These are phyloP conservation scores for Hypoxylon sp. DNA, from an alignment of 2,329 filamentous ascomycete species.

Conservation along the genomic window DNA sequence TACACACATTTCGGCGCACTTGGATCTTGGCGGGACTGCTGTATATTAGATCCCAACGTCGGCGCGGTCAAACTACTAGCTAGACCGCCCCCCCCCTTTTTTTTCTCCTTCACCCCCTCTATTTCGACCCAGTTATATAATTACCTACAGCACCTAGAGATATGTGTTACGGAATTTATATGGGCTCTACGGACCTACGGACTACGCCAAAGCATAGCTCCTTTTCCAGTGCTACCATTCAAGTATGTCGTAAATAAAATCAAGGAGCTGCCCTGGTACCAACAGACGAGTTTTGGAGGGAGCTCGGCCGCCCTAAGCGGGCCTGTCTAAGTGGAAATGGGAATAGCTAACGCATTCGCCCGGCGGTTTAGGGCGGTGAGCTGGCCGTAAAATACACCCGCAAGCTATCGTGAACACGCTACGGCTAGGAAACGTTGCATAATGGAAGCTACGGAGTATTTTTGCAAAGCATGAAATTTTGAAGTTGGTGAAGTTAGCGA, in stretches of 20 bases:
- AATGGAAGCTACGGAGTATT: constrained; percentile 6
- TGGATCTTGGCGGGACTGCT: constrained; percentile 30
- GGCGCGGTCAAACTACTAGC: constrained; percentile 16
- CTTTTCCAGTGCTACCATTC: constrained; percentile 13
- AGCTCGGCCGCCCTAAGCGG: constrained; percentile 35
- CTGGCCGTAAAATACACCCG: constrained; percentile 20
- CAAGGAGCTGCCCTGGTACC: constrained; percentile 35
- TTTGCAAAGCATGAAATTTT: constrained; percentile 15
- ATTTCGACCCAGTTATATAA: constrained; percentile 27
- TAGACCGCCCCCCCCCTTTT: constrained; percentile 33
- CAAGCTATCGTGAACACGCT: constrained; percentile 20
- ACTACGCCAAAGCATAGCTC: constrained; percentile 4
- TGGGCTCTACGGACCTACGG: constrained; percentile 14
- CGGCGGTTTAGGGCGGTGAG: constrained; percentile 42
- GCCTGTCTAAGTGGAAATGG: constrained; percentile 22
- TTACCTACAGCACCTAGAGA: constrained; percentile 15
- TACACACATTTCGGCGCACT: constrained; percentile 19
- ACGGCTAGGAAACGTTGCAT: constrained; percentile 19
- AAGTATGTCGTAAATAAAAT: not conserved
- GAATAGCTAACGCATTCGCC: constrained; percentile 23
- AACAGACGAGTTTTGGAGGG: constrained; percentile 27
- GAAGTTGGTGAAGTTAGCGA: not conserved
- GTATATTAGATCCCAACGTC: constrained; percentile 33
- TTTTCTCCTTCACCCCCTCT: constrained; percentile 13
- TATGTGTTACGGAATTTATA: constrained; percentile 27